Percentiles rank a stretch among this genome's conserved stretches.
These are phyloP conservation scores for Umbelopsis sp. DNA, from an alignment of 371 early-diverging fungal species.

Conservation along the genomic window DNA sequence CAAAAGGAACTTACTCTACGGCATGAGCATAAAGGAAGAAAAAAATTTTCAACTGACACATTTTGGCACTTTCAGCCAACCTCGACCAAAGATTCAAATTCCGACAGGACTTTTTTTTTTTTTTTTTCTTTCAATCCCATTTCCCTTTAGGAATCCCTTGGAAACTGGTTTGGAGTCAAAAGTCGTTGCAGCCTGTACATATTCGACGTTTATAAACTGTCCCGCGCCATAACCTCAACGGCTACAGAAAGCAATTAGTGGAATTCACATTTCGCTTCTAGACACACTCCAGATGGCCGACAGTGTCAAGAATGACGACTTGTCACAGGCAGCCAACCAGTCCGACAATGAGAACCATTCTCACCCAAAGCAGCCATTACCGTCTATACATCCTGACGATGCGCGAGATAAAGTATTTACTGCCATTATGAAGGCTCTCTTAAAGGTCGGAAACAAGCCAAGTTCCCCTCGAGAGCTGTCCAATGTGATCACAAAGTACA, in stretches of 20 bases:
- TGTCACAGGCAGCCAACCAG: constrained; percentile 14
- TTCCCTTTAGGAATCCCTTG: background rate
- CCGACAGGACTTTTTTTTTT: constrained; percentile 18
- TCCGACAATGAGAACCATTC: constrained; percentile 18
- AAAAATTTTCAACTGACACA: constrained; percentile 5
- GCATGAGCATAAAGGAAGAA: background rate
- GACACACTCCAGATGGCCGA: constrained; percentile 14
- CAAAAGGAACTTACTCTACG: no score
- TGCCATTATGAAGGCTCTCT: constrained; percentile 77
- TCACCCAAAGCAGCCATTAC: constrained; percentile 27
- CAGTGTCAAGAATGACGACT: constrained; percentile 20
- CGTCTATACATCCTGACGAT: constrained; percentile 71
- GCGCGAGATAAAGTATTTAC: constrained; percentile 82
- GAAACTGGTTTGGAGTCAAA: constrained; percentile 16
- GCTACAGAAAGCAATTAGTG: background rate
- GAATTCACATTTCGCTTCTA: background rate
- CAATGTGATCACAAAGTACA: constrained; percentile 73
- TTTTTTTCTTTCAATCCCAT: constrained; percentile 18
- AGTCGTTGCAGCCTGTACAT: constrained; percentile 14
- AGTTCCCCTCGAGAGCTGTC: constrained; percentile 83
- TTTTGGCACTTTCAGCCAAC: background rate
- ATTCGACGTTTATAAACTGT: background rate
- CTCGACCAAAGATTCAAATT: background rate
- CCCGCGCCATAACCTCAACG: background rate
- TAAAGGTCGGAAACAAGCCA: constrained; percentile 75